These are phyloP conservation scores for Pythium aquatile DNA, from an alignment of 352 stramenopile species.

Conservation along the genomic window DNA sequence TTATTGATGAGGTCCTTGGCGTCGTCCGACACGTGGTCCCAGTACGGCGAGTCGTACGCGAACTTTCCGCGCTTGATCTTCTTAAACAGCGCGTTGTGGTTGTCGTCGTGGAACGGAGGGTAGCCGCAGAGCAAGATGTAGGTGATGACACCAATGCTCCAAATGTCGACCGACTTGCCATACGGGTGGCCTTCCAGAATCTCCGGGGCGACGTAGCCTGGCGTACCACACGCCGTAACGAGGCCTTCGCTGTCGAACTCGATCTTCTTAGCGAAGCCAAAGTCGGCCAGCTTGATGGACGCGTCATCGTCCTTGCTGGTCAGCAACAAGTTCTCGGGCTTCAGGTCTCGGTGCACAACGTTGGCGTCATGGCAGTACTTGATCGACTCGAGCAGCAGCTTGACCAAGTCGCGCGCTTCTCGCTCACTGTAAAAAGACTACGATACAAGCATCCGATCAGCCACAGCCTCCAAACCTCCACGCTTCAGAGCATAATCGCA, in stretches of 20 bases:
- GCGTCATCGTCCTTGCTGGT: slow-evolving; percentile 81
- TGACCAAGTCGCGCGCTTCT: slow-evolving; percentile 83
- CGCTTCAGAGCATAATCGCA: slow-evolving; percentile 15
- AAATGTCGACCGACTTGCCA: slow-evolving; percentile 84
- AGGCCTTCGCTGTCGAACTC: slow-evolving; percentile 69
- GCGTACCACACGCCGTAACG: slow-evolving; percentile 77
- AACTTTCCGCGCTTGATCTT: slow-evolving; percentile 95
- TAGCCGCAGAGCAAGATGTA: slow-evolving; percentile 87
- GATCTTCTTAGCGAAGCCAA: slow-evolving; percentile 86
- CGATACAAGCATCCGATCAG: slow-evolving; percentile 1
- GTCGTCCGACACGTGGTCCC: slow-evolving; percentile 91
- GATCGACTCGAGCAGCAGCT: slow-evolving; percentile 84
- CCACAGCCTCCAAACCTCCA: background rate
- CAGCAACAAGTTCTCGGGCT: slow-evolving; percentile 82
- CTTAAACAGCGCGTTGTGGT: slow-evolving; percentile 92
- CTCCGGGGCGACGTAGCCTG: slow-evolving; percentile 81
- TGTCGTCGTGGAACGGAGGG: slow-evolving; percentile 90
- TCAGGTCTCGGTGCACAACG: slow-evolving; percentile 84
- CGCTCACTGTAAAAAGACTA: slow-evolving; percentile 90
- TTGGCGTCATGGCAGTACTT: slow-evolving; percentile 88
- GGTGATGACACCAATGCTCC: slow-evolving; percentile 90
- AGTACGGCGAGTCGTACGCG: slow-evolving; percentile 96
- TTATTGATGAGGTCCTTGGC: slow-evolving; percentile 94
- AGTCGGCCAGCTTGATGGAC: slow-evolving; percentile 86
- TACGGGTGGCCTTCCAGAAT: slow-evolving; percentile 80